Conservation (phyloP, 805 yeast genomes). For the Metschnikowia henanensis region DNA sequence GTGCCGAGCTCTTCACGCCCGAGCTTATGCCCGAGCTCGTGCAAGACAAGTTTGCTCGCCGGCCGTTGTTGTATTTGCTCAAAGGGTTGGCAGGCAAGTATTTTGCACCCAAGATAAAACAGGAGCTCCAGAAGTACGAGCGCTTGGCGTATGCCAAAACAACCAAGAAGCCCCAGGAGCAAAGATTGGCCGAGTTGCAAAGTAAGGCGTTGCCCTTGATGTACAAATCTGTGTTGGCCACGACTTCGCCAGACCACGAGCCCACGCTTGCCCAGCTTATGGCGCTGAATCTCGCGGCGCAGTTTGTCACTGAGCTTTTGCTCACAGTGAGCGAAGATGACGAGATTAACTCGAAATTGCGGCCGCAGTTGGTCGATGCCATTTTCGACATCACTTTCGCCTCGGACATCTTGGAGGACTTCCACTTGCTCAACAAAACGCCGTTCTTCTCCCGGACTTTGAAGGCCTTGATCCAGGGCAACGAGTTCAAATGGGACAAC, state of each 20-base stretch:
- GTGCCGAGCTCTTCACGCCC: conserved; percentile 50
- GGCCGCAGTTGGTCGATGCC: conserved; percentile 52
- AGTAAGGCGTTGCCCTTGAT: conserved; percentile 65
- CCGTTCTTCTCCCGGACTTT: conserved; percentile 75
- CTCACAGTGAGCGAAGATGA: conserved; percentile 51
- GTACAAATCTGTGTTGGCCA: conserved; percentile 48
- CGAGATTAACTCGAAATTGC: conserved; percentile 37
- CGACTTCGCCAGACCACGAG: conserved; percentile 30
- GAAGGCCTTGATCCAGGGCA: conserved; percentile 79
- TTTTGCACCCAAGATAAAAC: conserved; percentile 68
- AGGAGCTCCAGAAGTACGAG: conserved; percentile 60
- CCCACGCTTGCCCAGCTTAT: conserved; percentile 51
- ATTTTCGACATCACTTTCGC: conserved; percentile 55
- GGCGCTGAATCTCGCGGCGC: conserved; percentile 77
- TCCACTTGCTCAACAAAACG: conserved; percentile 61
- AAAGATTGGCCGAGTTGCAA: conserved; percentile 70
- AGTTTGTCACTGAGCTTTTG: conserved; percentile 74
- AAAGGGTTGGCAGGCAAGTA: conserved; percentile 79
- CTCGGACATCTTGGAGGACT: conserved; percentile 67
- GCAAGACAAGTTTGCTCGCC: conserved; percentile 75
- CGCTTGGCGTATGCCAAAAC: conserved; percentile 58
- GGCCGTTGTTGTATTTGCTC: conserved; percentile 82
- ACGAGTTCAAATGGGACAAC: conserved; percentile 69
- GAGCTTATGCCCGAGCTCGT: conserved; percentile 55
- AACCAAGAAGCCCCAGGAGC: conserved; percentile 81